Base-by-base conservation (phyloP, 257 asterid species). In the Nicotiana attenuata region DNA sequence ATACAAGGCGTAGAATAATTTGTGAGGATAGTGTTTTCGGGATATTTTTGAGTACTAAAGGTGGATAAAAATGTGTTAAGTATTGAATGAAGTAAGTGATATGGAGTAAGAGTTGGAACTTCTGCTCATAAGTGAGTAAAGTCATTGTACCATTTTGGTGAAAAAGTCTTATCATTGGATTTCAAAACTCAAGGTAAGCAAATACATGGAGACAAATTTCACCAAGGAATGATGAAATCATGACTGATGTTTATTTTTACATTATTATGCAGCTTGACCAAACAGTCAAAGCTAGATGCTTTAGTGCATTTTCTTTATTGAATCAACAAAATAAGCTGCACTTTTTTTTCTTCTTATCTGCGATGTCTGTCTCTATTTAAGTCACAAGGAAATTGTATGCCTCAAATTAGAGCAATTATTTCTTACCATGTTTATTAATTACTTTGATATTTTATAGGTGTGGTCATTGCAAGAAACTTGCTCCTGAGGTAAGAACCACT, bases 381-480 rank as follows among this genome's bases (percentile, higher is more conserved):
- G 69, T 55, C 56, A 7, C 66, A 29, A 26, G 47, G 65, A 61
- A 19, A 66, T 45, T 14, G 4, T 19, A 69, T 71, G 50, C 9
- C 45, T 83, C 65, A 50, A 50, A 55, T 50, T 75, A 15, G 63
- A 75, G 63, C 63, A 75, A 15, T 7, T 75, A 11, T 20, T 10
- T 78, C 9, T 41, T n/a, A 19, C 33, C 68, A 55, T 29, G 66
- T 67, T 84, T 47, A 76, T 67, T 55, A 52, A 31, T 81, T 52
- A 41, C 19, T 68, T 69, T 59, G 67, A 59, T 50, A 47, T 79
- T 16, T 85, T 83, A 77, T 89, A 92, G 94, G 94, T 90, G 94
- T 84, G 94, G 94, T 35, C 94, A 89, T 86, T 90, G 96, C 86
- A 92, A 90, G 89, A 92, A 90, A 65, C 94, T 92, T 84, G 93